phyloP scores from a whole-genome alignment of 176 grass and related monocot species.

The Paspalum vaginatum region DNA sequence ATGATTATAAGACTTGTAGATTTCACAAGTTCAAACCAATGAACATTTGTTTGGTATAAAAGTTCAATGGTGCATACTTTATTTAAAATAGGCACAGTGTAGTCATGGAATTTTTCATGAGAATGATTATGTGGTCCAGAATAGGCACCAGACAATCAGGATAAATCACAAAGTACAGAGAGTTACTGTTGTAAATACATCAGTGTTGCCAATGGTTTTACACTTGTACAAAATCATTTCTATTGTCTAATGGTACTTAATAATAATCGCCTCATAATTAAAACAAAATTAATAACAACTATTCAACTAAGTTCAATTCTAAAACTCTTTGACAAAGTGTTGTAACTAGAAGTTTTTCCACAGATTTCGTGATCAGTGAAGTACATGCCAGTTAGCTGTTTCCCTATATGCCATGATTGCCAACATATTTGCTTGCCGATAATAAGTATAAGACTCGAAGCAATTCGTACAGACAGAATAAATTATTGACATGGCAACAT shows the following conservation, averaged over 20 bases:
- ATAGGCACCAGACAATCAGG: slow-evolving; percentile 1
- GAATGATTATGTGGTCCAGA: background rate
- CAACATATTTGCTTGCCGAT: slow-evolving; percentile 21
- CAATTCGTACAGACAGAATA: slow-evolving; percentile 3
- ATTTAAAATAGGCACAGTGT: slow-evolving; percentile 15
- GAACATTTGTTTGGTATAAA: slow-evolving; percentile 16
- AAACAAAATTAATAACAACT: background rate
- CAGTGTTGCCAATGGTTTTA: background rate
- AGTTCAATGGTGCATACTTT: slow-evolving; percentile 1
- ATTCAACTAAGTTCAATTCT: background rate
- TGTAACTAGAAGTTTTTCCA: slow-evolving; percentile 15
- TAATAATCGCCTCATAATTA: background rate
- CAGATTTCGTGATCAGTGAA: background rate
- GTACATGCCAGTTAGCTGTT: background rate
- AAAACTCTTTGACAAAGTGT: slow-evolving; percentile 18
- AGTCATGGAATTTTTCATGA: background rate
- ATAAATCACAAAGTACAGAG: background rate
- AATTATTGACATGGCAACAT: slow-evolving; percentile 8
- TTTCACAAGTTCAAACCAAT: slow-evolving; percentile 25
- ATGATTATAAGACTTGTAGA: background rate
- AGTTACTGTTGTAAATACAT: background rate
- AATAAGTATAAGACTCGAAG: background rate
- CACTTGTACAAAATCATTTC: background rate
- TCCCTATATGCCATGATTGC: background rate
- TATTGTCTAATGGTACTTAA: slow-evolving; percentile 4